Evolutionary conservation across 805 yeast species (phyloP), one percentile per base, ranked within the genome.

Genomic region (Jamesozyma gamospora): DNA sequence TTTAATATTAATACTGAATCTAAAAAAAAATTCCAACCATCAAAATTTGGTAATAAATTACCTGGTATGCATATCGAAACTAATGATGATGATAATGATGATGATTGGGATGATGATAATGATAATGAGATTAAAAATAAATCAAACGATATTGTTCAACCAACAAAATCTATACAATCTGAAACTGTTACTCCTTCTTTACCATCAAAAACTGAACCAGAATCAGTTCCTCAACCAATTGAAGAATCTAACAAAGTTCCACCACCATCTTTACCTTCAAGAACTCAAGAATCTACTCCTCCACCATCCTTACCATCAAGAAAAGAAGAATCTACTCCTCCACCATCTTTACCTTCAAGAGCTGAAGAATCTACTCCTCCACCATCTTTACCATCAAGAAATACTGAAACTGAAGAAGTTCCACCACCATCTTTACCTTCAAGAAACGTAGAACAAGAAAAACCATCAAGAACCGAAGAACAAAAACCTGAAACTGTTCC

Each of bases 41-140:
- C 44, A 40, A 53, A 48, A 16, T 33, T 53, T 25, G 64, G 64
- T 12, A 48, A 41, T n/a, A 60, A 59, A 21, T 45, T 60, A 41
- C 63, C 64, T 3, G 64, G 64, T 18, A 50, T 58, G 53, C 60
- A 53, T 34, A 41, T 40, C 21, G 62, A 55, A 40, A 44, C 35
- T 24, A 43, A 49, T 29, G 52, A 55, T 25, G 49, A 49, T 24
- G 53, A 53, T 34, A 38, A 46, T 4, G 48, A 47, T 8, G 51
- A 46, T 11, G 46, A 47, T n/a, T 45, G 45, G 10, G 49, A 50
- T 13, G 51, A 55, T 40, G 44, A 47, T 45, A 60, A 56, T 16
- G 53, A 49, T 24, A 55, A 52, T 26, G 54, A 52, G 16, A 43
- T 40, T 16, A 36, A 39, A n/a, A 32, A 35, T 4, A 11, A 13